Evolutionary conservation across 1,139 yeast species (phyloP).

Genomic region (Arxiozyma telluris): DNA sequence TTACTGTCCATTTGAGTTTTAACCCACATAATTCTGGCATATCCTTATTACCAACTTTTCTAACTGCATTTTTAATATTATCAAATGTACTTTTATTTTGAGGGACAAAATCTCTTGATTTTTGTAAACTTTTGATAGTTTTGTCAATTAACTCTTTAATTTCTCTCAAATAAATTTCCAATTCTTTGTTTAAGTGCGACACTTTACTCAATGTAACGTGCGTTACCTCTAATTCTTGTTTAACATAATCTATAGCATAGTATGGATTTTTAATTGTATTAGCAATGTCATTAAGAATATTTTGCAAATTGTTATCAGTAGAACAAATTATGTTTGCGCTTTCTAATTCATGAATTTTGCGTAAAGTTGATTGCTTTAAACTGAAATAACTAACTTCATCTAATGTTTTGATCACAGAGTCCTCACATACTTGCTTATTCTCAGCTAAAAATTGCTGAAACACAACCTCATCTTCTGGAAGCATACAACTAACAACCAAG

Average conservation of each 20-base stretch:
- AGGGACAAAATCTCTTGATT: constrained; percentile 16
- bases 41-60: constrained; percentile 20
- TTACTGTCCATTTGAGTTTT: constrained; percentile 55
- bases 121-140: constrained; percentile 15
- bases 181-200: constrained; percentile 11
- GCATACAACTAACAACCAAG: constrained; percentile 61
- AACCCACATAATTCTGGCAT: constrained; percentile 15
- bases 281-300: constrained; percentile 72
- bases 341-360: constrained; percentile 69
- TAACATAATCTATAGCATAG: constrained; percentile 54
- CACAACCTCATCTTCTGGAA: constrained; percentile 54
- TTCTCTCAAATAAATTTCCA: constrained; percentile 7
- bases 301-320: constrained; percentile 60
- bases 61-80: constrained; percentile 55
- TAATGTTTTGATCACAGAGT: constrained; percentile 42
- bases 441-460: constrained; percentile 45
- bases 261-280: constrained; percentile 74
- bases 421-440: constrained; percentile 17
- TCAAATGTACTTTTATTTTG: constrained; percentile 23
- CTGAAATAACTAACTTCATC: constrained; percentile 58
- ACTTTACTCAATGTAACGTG: constrained; percentile 42
- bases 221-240: constrained; percentile 54
- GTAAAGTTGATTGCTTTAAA: constrained; percentile 67
- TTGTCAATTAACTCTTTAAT: constrained; percentile 15
- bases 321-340: constrained; percentile 56